These are phyloP conservation scores for Geoglossum glabrum DNA, from an alignment of 495 filamentous ascomycete species.

Conservation along the genomic window DNA sequence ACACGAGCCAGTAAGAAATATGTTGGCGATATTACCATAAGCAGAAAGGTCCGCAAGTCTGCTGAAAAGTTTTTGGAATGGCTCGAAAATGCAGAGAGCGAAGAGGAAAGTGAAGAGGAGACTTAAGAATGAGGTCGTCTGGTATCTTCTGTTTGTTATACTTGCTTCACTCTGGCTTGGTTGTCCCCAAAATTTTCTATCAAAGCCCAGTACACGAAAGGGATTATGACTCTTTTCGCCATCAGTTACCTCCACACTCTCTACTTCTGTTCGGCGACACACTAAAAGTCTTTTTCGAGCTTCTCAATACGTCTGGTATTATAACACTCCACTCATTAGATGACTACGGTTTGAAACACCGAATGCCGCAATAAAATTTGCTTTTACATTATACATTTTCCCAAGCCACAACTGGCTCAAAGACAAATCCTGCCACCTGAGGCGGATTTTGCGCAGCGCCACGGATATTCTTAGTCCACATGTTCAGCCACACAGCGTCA, in stretches of 20 bases:
- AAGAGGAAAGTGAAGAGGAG: constrained; percentile 47
- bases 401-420: neutral
- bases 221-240: neutral
- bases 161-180: neutral
- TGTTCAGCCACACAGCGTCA: constrained; percentile 46
- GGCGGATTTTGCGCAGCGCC: neutral
- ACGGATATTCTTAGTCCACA: neutral
- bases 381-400: neutral
- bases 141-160: neutral
- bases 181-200: neutral
- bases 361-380: neutral
- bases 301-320: neutral
- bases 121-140: constrained; percentile 19
- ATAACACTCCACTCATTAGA: neutral
- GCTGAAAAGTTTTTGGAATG: constrained; percentile 85
- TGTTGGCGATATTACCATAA: constrained; percentile 67
- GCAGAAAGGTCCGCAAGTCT: constrained; percentile 89
- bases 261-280: neutral
- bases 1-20: constrained; percentile 94
- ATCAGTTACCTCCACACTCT: neutral
- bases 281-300: neutral
- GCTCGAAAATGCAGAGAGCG: constrained; percentile 80
- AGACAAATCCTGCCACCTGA: neutral
- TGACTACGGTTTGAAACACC: neutral
- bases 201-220: neutral